These are phyloP conservation scores for Hyphodiscus hymeniophilus DNA, from an alignment of 495 filamentous ascomycete species.

Conservation along the genomic window DNA sequence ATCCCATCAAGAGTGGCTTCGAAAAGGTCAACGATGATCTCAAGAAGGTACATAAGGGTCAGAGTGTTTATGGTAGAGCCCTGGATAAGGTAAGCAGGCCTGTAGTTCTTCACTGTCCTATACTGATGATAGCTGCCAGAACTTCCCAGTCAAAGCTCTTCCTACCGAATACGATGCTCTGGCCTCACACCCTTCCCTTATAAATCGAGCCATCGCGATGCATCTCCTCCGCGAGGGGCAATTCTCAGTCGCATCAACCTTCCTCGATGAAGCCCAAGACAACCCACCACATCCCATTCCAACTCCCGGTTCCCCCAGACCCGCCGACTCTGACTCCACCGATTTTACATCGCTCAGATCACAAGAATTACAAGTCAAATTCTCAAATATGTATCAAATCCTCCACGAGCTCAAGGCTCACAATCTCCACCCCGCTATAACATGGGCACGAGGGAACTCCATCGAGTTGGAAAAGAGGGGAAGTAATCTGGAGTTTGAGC, in stretches of 20 bases:
- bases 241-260: conserved; percentile 77
- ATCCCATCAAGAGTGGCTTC: conserved; percentile 67
- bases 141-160: conserved; percentile 69
- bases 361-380: conserved; percentile 59
- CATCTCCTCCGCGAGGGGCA: conserved; percentile 91
- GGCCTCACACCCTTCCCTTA: conserved; percentile 60
- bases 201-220: conserved; percentile 93
- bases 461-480: conserved; percentile 67
- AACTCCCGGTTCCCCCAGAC: conserved; percentile 17
- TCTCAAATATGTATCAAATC: conserved; percentile 84
- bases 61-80: conserved; percentile 74
- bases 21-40: conserved; percentile 70
- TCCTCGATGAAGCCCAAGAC: conserved; percentile 18
- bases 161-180: conserved; percentile 81
- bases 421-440: conserved; percentile 74
- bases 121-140: conserved; percentile 35
- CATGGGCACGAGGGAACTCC: conserved; percentile 71
- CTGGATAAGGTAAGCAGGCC: conserved; percentile 62
- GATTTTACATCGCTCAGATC: conserved; percentile 16
- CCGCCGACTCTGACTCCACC: neutral
- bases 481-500: conserved; percentile 90
- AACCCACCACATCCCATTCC: conserved; percentile 12
- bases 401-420: conserved; percentile 63
- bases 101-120: neutral
- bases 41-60: conserved; percentile 66